Conservation (phyloP, 768 basidiomycete genomes). For the Tricholoma terreum region DNA sequence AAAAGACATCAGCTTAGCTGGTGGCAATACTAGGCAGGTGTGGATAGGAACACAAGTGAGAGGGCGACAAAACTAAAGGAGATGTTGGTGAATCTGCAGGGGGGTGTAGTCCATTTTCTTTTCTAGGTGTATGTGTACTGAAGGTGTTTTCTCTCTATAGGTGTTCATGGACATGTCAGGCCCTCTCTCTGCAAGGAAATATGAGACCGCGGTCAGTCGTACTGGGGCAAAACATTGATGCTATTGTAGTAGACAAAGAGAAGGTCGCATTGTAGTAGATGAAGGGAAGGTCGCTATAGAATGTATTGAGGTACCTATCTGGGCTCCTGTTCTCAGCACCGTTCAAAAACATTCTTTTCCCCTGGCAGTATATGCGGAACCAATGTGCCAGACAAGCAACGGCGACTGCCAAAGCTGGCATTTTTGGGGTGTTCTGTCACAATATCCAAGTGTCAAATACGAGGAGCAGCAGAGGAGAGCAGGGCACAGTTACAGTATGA, state of each 20-base stretch:
- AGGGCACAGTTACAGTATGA: conserved; percentile 80
- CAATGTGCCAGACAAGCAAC: conserved; percentile 96
- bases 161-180: conserved; percentile 92
- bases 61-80: conserved; percentile 83
- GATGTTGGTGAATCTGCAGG: conserved; percentile 78
- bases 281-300: conserved; percentile 95
- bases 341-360: neutral
- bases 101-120: conserved; percentile 33
- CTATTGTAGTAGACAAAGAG: conserved; percentile 96
- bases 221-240: conserved; percentile 91
- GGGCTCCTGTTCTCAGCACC: neutral
- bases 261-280: too few relatives aligned
- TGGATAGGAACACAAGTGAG: conserved; percentile 85
- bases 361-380: conserved; percentile 81
- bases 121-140: neutral
- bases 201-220: conserved; percentile 89
- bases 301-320: conserved; percentile 78
- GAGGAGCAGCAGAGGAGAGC: conserved; percentile 88
- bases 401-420: conserved; percentile 55
- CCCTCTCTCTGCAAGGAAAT: conserved; percentile 90
- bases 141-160: conserved; percentile 34
- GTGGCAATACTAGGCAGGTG: too few relatives aligned
- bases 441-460: conserved; percentile 74
- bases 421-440: conserved; percentile 77
- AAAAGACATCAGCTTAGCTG: too few relatives aligned